Evolutionary conservation across 2,329 filamentous ascomycete genomes (phyloP), one percentile per base, ranked within the genome.

Genomic region (Neocatenulostroma microsporum): DNA sequence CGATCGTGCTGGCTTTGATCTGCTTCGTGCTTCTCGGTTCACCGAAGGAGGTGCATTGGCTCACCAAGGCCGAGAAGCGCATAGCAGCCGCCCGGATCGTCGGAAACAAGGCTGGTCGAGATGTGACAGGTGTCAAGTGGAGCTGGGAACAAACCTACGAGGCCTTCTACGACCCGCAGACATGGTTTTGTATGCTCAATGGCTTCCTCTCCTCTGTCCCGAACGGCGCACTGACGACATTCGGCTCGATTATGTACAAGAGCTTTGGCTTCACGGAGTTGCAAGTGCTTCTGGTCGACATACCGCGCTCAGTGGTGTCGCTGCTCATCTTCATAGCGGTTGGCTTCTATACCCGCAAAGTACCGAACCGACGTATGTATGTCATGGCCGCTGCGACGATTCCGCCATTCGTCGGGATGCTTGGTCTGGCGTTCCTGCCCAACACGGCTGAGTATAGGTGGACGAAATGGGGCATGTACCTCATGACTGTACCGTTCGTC

Each of bases 401-500:
- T 7, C 51, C 58, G 1, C 49, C 59, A 2, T 61, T 62, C 40
- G 40, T 56, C 21, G 60, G 60, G 2, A 41, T 62, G 19, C 49
- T 62, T 3, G 49, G 45, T 3, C 52, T 62, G 49, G 53, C 58
- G 2, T 45, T 62, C 14, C 49, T 62, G 4, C 57, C 58, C 9
- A 56, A 60, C 38, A 47, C 44, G 0, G 38, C 49, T 0, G 38
- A 46, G 4, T 52, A 57, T 29, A 56, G 55, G 42, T 62, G 60
- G 60, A 56, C 49, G 2, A 61, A 61, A 46, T 61, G 56, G 57
- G 53, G 53, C 21, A 40, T 60, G 46, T 61, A 62, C 38, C 35
- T 60, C 5, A 53, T 57, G 35, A 60, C 56, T 1, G 53, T 57
- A 0, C 52, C 53, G 0, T 60, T 50, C 32, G 53, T 55, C 3